Percentiles rank a stretch among this genome's conserved stretches.
Evolutionary conservation across 1,139 yeast species (phyloP).

Genomic region (Candida dubliniensis): DNA sequence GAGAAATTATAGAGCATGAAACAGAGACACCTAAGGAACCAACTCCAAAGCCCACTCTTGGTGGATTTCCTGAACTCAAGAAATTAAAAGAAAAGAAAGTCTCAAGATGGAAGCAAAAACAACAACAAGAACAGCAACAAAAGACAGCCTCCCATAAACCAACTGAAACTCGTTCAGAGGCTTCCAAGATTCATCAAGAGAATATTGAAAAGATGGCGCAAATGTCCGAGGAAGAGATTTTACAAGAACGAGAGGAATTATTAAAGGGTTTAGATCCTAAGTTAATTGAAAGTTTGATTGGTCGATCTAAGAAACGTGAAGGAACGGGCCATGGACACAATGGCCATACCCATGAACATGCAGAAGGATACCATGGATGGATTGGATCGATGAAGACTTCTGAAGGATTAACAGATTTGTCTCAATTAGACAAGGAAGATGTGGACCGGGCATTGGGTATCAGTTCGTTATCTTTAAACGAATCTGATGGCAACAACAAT

Average conservation of each 20-base stretch:
- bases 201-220: conserved; percentile 60
- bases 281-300: conserved; percentile 57
- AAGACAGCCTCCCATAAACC: conserved; percentile 3
- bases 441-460: conserved; percentile 43
- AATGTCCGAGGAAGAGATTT: conserved; percentile 70
- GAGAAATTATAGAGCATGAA: conserved; percentile 75
- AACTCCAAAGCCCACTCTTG: conserved; percentile 15
- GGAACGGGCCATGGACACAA: conserved; percentile 18
- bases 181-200: conserved; percentile 74
- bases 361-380: conserved; percentile 73
- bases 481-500: conserved; percentile 6
- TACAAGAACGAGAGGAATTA: conserved; percentile 65
- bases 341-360: conserved; percentile 33
- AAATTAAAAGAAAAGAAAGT: conserved; percentile 22
- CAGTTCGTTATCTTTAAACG: conserved; percentile 15
- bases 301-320: conserved; percentile 37
- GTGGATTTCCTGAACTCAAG: conserved; percentile 48
- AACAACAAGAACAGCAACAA: conserved; percentile 6
- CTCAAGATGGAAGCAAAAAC: conserved; percentile 26
- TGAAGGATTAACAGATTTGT: conserved; percentile 32
- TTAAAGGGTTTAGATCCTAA: conserved; percentile 67
- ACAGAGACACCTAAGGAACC: conserved; percentile 34
- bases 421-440: conserved; percentile 38
- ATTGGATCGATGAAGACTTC: conserved; percentile 60
- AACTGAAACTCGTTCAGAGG: conserved; percentile 36